Evolutionary conservation across 2,329 filamentous ascomycete species (phyloP).

Genomic region (Colletotrichum echinochloae): DNA sequence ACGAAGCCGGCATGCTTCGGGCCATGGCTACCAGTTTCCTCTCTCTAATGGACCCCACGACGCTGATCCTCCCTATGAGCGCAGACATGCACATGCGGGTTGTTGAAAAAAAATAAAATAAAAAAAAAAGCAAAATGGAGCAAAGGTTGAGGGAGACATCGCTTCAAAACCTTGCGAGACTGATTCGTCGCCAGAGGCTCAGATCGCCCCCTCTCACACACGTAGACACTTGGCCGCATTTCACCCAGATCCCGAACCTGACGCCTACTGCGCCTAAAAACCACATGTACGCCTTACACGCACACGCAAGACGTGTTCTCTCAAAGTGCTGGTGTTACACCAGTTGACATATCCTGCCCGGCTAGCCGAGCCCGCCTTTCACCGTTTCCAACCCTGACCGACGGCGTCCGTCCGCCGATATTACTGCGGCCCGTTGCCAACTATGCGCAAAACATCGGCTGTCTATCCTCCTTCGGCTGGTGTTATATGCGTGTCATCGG

Average conservation of each 20-base stretch:
- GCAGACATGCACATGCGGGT: constrained; percentile 16
- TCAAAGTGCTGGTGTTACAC: constrained; percentile 21
- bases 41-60: neutral
- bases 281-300: neutral
- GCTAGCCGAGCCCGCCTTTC: constrained; percentile 11
- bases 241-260: neutral
- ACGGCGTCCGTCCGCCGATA: constrained; percentile 21
- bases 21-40: constrained; percentile 2
- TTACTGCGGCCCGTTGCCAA: constrained; percentile 31
- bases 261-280: constrained; percentile 9
- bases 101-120: too few relatives aligned
- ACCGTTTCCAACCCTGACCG: neutral
- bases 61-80: constrained; percentile 11
- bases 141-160: constrained; percentile 27
- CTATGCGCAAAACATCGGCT: neutral
- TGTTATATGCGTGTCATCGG: neutral
- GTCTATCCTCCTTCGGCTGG: neutral
- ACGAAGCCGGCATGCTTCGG: constrained; percentile 5
- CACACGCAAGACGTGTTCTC: constrained; percentile 2
- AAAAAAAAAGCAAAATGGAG: constrained; percentile 16
- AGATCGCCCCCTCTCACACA: constrained; percentile 8
- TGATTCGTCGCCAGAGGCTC: constrained; percentile 19
- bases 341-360: constrained; percentile 14
- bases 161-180: neutral
- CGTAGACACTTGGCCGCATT: constrained; percentile 11